Percentiles rank a stretch among this genome's conserved stretches.
Evolutionary conservation across 1,284 basidiomycete genomes (phyloP).

Genomic region (Ustilago nuda): DNA sequence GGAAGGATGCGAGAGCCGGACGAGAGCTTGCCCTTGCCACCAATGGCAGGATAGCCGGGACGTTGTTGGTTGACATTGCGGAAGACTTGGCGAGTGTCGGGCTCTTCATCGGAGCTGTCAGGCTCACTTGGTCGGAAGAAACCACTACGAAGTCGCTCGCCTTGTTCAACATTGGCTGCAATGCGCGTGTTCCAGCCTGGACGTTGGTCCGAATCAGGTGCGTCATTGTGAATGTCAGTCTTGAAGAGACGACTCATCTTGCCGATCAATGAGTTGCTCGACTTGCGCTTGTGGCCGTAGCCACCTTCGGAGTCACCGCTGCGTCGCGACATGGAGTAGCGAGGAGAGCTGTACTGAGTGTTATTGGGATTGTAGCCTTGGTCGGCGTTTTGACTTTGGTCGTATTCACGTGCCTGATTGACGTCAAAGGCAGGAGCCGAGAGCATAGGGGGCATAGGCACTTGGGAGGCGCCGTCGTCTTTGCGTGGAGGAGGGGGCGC

Average conservation of each 20-base stretch:
- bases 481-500: conserved; percentile 27
- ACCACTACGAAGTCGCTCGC: conserved; percentile 22
- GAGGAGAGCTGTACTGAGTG: conserved; percentile 28
- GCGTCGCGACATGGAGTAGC: conserved; percentile 41
- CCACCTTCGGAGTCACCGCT: conserved; percentile 42
- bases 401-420: conserved; percentile 51
- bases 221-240: conserved; percentile 54
- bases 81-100: conserved; percentile 55
- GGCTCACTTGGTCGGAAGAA: conserved; percentile 36
- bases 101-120: conserved; percentile 63
- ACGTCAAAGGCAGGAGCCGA: conserved; percentile 53
- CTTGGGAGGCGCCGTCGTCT: conserved; percentile 32
- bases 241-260: conserved; percentile 66
- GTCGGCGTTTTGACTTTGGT: conserved; percentile 24
- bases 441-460: conserved; percentile 52
- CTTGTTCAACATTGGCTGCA: conserved; percentile 24
- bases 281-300: conserved; percentile 45
- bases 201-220: conserved; percentile 14
- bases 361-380: conserved; percentile 27
- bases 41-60: conserved; percentile 43
- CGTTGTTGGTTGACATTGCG: conserved; percentile 60
- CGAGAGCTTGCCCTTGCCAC: conserved; percentile 43
- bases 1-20: conserved; percentile 50
- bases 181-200: conserved; percentile 51
- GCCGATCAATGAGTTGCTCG: conserved; percentile 60